Percentiles rank a stretch among this genome's conserved stretches.
These are phyloP conservation scores for Fusarium nygamai DNA, from an alignment of 2,329 filamentous ascomycete species.

Conservation along the genomic window DNA sequence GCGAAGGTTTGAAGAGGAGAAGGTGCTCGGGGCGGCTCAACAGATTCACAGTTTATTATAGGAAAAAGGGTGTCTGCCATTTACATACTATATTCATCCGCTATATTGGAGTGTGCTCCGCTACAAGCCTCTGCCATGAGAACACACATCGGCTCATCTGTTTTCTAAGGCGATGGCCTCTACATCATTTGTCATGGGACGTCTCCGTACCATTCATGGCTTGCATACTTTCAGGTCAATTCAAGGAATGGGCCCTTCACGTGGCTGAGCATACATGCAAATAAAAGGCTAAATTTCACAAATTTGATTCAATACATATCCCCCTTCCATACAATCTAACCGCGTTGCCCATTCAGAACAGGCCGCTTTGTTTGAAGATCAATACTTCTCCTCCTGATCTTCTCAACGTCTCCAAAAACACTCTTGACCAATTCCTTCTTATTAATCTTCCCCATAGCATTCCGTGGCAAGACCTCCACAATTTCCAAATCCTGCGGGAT, in stretches of 20 bases:
- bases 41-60: background rate
- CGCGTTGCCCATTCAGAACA: background rate
- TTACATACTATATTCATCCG: background rate
- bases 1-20: background rate
- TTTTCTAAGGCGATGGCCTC: background rate
- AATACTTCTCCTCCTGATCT: slow-evolving; percentile 5
- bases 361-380: background rate
- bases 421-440: slow-evolving; percentile 72
- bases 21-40: background rate
- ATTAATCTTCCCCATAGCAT: slow-evolving; percentile 97
- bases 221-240: fast-evolving
- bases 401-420: slow-evolving; percentile 55
- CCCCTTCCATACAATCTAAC: background rate
- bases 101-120: background rate
- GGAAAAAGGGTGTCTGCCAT: background rate
- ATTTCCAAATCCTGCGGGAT: slow-evolving; percentile 89
- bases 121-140: background rate
- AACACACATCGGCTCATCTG: background rate
- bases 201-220: fast-evolving
- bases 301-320: too few species aligned
- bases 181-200: background rate
- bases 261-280: background rate
- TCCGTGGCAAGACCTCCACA: slow-evolving; percentile 82
- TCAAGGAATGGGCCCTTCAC: fast-evolving
- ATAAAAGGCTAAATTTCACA: background rate